Conservation (phyloP, 2,329 filamentous ascomycete genomes). For the Pyrenochaeta sp. region DNA sequence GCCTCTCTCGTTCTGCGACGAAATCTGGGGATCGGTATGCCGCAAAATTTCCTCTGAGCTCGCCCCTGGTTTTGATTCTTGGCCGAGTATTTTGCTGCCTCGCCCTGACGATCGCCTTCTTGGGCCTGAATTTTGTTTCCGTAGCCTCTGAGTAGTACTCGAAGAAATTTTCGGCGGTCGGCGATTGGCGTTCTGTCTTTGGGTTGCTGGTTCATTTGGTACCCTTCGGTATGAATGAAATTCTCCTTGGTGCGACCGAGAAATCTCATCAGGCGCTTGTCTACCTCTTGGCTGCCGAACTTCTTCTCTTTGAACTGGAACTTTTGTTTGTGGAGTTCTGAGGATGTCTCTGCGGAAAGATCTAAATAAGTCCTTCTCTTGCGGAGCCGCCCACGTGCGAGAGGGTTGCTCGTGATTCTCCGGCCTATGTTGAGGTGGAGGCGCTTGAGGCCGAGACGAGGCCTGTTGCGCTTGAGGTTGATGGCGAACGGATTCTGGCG, state of each 20-base stretch:
- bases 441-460: constrained; percentile 15
- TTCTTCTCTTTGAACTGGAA: not conserved
- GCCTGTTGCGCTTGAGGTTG: constrained; percentile 23
- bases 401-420: constrained; percentile 20
- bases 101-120: too few relatives aligned
- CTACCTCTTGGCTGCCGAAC: not conserved
- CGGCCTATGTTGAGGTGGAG: constrained; percentile 24
- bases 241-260: too few relatives aligned
- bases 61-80: not conserved
- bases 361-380: constrained; percentile 10
- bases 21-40: too few relatives aligned
- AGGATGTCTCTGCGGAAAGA: not conserved
- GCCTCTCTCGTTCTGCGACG: not conserved
- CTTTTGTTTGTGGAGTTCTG: too few relatives aligned
- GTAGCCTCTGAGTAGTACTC: too few relatives aligned
- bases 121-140: too few relatives aligned
- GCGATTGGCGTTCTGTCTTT: too few relatives aligned
- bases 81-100: too few relatives aligned
- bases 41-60: not conserved
- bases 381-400: constrained; percentile 16
- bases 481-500: constrained; percentile 24
- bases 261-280: too few relatives aligned
- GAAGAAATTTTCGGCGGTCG: too few relatives aligned
- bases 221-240: too few relatives aligned
- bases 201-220: too few relatives aligned